A percentile compares a stretch with the other conserved stretches of the same genome.
Conservation (phyloP, 495 filamentous ascomycete species). For the Penicillium dipodomyicola region DNA sequence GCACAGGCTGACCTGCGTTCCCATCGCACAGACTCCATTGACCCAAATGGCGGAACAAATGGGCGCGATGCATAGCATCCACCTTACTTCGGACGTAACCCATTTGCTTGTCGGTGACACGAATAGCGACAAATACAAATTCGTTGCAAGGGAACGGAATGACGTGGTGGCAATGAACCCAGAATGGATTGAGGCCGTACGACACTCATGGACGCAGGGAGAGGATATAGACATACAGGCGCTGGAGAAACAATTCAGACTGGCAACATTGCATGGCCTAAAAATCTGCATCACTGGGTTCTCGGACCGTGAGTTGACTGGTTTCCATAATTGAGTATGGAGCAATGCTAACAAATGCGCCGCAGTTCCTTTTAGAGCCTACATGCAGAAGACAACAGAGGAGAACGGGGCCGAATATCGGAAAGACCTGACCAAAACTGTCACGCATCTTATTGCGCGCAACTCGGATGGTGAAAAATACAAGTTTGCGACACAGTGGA, state of each 20-base stretch:
- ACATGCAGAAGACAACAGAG: constrained; percentile 62
- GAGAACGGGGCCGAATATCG: constrained; percentile 77
- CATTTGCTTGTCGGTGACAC: constrained; percentile 89
- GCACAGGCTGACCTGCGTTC: constrained; percentile 14
- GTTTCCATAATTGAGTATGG: background rate
- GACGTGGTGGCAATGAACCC: constrained; percentile 79
- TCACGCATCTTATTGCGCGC: constrained; percentile 83
- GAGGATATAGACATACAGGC: constrained; percentile 70
- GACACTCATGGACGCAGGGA: constrained; percentile 77
- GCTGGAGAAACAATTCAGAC: constrained; percentile 58
- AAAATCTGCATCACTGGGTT: constrained; percentile 89
- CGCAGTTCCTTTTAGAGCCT: constrained; percentile 62
- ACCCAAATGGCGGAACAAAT: constrained; percentile 70
- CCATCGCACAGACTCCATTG: constrained; percentile 59
- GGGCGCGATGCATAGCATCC: constrained; percentile 79
- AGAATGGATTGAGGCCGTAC: constrained; percentile 81
- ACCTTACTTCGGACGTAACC: constrained; percentile 94
- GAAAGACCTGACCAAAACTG: constrained; percentile 75
- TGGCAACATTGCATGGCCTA: constrained; percentile 62
- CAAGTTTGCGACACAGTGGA: constrained; percentile 75
- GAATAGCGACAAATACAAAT: constrained; percentile 88
- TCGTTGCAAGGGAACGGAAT: constrained; percentile 82
- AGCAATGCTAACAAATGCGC: constrained; percentile 13
- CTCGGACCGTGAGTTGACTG: constrained; percentile 63
- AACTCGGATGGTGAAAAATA: constrained; percentile 84